Conservation (phyloP, 768 basidiomycete genomes). For the Hygrocybe punicea region DNA sequence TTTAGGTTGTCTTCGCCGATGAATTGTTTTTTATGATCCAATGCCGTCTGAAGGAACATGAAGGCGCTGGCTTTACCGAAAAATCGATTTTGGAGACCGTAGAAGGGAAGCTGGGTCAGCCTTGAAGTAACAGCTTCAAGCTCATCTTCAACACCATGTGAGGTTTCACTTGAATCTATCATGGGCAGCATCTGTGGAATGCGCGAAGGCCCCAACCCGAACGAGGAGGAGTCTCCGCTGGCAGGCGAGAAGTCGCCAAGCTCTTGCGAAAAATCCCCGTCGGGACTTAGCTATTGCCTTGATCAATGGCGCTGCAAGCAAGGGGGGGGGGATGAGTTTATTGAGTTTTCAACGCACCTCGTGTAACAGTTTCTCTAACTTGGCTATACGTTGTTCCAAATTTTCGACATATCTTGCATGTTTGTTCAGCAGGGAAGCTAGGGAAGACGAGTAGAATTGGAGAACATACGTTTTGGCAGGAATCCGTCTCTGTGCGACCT, state of each 20-base stretch:
- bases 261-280: not conserved
- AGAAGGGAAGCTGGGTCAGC: constrained; percentile 38
- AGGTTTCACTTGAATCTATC: constrained; percentile 2
- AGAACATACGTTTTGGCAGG: not conserved
- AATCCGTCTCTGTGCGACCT: not conserved
- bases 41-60: constrained; percentile 52
- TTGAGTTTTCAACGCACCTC: not conserved
- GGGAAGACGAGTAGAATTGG: not conserved
- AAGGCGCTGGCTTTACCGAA: constrained; percentile 53
- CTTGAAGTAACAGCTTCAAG: constrained; percentile 14
- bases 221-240: not conserved
- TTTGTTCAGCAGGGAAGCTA: no score
- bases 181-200: not conserved
- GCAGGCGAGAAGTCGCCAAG: not conserved
- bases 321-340: not conserved
- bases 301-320: not conserved
- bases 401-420: not conserved
- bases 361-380: constrained; percentile 1
- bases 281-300: not conserved
- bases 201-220: not conserved
- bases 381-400: not conserved
- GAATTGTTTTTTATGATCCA: constrained; percentile 55
- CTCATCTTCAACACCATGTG: constrained; percentile 21
- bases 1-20: constrained; percentile 29
- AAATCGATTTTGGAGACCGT: constrained; percentile 41